Conservation (phyloP, 139 green algal genomes). For the Astrephomene gubernaculifera region DNA sequence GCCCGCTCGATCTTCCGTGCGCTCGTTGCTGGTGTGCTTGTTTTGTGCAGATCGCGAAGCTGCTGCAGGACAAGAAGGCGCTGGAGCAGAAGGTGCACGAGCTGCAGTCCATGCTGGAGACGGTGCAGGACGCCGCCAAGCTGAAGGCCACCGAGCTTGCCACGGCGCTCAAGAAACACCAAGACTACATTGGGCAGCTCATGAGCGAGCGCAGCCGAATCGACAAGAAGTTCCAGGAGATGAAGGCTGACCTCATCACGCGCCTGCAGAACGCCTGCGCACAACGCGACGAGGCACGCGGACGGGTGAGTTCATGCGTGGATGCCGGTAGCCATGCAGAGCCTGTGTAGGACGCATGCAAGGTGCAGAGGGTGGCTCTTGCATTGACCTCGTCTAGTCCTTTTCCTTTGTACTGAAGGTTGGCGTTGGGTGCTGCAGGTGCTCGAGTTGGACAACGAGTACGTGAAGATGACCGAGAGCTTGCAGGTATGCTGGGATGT, state of each 20-base stretch:
- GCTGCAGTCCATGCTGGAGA: conserved; percentile 79
- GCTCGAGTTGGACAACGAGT: conserved; percentile 66
- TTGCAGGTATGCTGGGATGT: conserved; percentile 7
- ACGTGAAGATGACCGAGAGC: conserved; percentile 49
- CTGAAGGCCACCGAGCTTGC: conserved; percentile 47
- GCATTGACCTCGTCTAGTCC: no score
- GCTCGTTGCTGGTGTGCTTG: no score
- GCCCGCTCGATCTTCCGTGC: no score
- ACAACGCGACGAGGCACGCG: conserved; percentile 87
- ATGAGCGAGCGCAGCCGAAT: conserved; percentile 63
- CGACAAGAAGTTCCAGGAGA: conserved; percentile 75
- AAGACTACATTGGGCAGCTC: conserved; percentile 62
- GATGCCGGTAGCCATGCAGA: no score
- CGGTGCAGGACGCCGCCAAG: conserved; percentile 67
- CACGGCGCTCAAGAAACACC: conserved; percentile 59
- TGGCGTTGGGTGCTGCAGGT: conserved; percentile 42
- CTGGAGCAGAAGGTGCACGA: conserved; percentile 84
- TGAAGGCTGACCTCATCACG: conserved; percentile 78
- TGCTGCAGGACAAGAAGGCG: conserved; percentile 92
- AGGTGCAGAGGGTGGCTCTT: no score
- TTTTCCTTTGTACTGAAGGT: not conserved
- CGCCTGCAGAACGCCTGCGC: conserved; percentile 88
- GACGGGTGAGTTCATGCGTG: conserved; percentile 69
- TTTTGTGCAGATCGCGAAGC: no score
- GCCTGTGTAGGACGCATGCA: no score